A percentile compares a stretch with the other conserved stretches of the same genome.
These are phyloP conservation scores for Pinus tabuliformis DNA, from an alignment of 75 land plant species.

Conservation along the genomic window DNA sequence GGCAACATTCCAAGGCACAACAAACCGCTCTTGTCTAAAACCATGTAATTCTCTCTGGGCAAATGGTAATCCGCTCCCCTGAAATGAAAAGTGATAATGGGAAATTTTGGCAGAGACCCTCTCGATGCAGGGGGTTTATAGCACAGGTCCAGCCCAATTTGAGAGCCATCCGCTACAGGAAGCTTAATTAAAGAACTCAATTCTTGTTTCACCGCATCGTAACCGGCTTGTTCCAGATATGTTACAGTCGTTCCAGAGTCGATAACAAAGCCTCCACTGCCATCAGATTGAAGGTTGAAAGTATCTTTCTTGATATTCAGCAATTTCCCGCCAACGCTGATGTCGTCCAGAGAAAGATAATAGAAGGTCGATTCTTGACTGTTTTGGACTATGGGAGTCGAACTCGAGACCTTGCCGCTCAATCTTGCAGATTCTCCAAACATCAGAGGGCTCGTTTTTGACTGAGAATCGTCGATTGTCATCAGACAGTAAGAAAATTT, in stretches of 20 bases:
- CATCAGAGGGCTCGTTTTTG: conserved; percentile 36
- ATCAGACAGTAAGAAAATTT: conserved; percentile 76
- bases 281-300: conserved; percentile 26
- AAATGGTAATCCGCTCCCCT: conserved; percentile 34
- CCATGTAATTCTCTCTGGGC: conserved; percentile 42
- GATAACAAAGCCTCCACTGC: conserved; percentile 63
- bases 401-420: not conserved
- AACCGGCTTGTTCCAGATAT: conserved; percentile 26
- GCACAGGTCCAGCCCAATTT: conserved; percentile 53
- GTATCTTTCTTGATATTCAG: conserved; percentile 21
- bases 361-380: conserved; percentile 39
- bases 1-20: conserved; percentile 39
- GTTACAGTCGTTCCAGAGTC: conserved; percentile 81
- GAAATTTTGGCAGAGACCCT: conserved; percentile 9
- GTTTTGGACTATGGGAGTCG: conserved; percentile 32
- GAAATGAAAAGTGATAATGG: conserved; percentile 35
- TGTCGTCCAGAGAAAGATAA: conserved; percentile 37
- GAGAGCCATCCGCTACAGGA: conserved; percentile 14
- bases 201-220: conserved; percentile 19
- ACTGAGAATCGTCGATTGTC: conserved; percentile 21
- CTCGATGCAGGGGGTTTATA: conserved; percentile 14
- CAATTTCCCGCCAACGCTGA: conserved; percentile 30
- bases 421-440: conserved; percentile 43
- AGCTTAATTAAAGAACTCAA: conserved; percentile 18
- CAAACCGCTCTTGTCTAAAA: conserved; percentile 14